Base-by-base conservation (phyloP, 1,284 basidiomycete genomes). In the Anthracocystis setariae region DNA sequence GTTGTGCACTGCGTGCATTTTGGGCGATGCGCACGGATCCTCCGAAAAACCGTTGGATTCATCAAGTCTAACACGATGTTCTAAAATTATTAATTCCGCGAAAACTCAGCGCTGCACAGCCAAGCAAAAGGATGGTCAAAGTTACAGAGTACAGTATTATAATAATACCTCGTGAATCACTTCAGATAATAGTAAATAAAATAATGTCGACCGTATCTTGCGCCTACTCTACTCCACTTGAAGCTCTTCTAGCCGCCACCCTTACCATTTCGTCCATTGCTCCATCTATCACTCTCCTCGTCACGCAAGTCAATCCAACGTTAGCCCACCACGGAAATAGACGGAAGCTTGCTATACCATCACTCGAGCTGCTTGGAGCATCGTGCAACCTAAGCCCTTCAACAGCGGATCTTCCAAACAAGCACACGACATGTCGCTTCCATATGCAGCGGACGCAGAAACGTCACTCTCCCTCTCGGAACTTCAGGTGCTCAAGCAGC, bases 371-470 rank as follows among this genome's bases (percentile, higher is more conserved):
- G 29, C 12, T 12, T 7, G 12, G 12, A 5, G 29, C 7, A 29
- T 29, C 29, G 12, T 29, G 12, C 7, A 29, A 29, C 7, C 29
- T 12, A 29, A 29, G 29, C 7, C 29, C n/a, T n/a, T n/a, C 29
- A 29, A 7, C 29, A 29, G 29, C 12, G 7, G 7, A 29, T 29
- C 29, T 12, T 29, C 29, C 29, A 29, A 12, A 12, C 29, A 29
- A 29, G 29, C 29, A 29, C 5, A 29, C 29, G 7, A 29, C 21
- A 82, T 82, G 80, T 77, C 78, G 18, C 52, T 97, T n/a, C 94
- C 94, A 18, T 97, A 97, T 84, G 94, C 94, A 63, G 94, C 93
- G 20, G 94, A 97, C 83, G 94, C 93, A 9, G 90, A 95, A 83
- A 88, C 91, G 46, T 93, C 93, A 7, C 86, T 97, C 24, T 88